phyloP scores from a whole-genome alignment of 1,139 yeast genomes.

The Yamadazyma diddensiae region DNA sequence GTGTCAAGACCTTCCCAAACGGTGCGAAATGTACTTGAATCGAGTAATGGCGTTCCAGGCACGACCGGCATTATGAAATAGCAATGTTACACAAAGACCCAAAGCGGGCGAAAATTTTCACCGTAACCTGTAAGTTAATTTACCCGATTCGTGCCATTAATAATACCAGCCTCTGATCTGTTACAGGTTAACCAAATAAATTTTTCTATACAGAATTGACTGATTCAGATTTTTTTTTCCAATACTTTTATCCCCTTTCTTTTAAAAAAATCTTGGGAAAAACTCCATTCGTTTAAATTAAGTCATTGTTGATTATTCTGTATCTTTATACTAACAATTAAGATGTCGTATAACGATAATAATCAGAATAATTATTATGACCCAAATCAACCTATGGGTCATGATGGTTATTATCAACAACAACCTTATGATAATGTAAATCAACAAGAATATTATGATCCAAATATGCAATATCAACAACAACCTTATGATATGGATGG shows the following conservation, averaged over 20 bases:
- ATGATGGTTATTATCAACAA: slow-evolving; percentile 49
- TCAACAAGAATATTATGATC: slow-evolving; percentile 42
- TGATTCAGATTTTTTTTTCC: background rate
- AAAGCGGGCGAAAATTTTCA: slow-evolving; percentile 3
- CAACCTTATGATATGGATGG: slow-evolving; percentile 51
- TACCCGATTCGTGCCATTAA: slow-evolving; percentile 4
- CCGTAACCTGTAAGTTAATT: slow-evolving; percentile 4
- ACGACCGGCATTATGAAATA: slow-evolving; percentile 2
- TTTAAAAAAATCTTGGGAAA: no score
- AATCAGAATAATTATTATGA: slow-evolving; percentile 46
- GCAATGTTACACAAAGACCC: slow-evolving; percentile 4
- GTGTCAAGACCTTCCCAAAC: background rate
- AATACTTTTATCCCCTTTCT: background rate
- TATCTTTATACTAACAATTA: slow-evolving; percentile 20
- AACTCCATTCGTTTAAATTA: no score
- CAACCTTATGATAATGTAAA: slow-evolving; percentile 37
- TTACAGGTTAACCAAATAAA: slow-evolving; percentile 6
- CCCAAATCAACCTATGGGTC: slow-evolving; percentile 39
- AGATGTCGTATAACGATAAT: slow-evolving; percentile 55
- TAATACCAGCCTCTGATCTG: slow-evolving; percentile 4
- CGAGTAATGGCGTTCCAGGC: background rate
- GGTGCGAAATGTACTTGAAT: background rate
- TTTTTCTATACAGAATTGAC: background rate
- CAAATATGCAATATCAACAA: slow-evolving; percentile 53
- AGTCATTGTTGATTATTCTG: no score